phyloP scores from a whole-genome alignment of 345 rosid species.

The Syzygium jambos region DNA sequence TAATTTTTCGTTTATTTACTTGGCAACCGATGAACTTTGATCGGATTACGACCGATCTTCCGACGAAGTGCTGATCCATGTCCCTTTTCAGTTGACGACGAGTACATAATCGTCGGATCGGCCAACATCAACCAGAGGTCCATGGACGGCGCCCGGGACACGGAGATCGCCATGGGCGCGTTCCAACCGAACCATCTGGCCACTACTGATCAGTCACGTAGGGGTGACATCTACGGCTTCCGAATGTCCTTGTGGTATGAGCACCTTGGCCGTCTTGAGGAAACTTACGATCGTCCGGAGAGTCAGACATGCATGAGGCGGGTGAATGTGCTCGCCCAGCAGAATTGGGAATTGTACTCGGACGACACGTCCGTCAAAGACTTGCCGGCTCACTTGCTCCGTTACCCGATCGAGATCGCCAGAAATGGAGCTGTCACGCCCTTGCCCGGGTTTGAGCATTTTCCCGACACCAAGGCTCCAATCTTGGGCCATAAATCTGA shows the following conservation, averaged over 20 bases:
- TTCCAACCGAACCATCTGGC: conserved; percentile 60
- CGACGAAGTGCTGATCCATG: neutral
- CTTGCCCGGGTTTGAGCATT: conserved; percentile 22
- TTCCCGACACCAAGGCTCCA: conserved; percentile 70
- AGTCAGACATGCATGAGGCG: conserved; percentile 18
- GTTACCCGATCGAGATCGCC: conserved; percentile 49
- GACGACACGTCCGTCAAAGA: conserved; percentile 4
- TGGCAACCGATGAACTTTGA: neutral
- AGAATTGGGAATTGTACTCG: conserved; percentile 32
- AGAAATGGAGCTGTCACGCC: conserved; percentile 25
- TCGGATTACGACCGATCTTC: neutral
- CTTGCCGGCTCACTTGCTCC: conserved; percentile 40
- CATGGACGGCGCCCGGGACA: conserved; percentile 78
- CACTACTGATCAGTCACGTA: conserved; percentile 1
- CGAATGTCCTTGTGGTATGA: conserved; percentile 68
- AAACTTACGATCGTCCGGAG: conserved; percentile 20
- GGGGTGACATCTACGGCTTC: conserved; percentile 47
- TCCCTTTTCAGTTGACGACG: conserved; percentile 60
- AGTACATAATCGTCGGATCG: conserved; percentile 82
- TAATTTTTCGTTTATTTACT: neutral
- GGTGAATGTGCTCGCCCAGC: conserved; percentile 29
- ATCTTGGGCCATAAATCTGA: conserved; percentile 44
- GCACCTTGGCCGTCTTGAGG: conserved; percentile 20
- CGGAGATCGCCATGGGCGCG: conserved; percentile 89
- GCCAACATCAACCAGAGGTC: conserved; percentile 93